Evolutionary conservation across 2,329 filamentous ascomycete species (phyloP).

Genomic region (Diaporthe sp.): DNA sequence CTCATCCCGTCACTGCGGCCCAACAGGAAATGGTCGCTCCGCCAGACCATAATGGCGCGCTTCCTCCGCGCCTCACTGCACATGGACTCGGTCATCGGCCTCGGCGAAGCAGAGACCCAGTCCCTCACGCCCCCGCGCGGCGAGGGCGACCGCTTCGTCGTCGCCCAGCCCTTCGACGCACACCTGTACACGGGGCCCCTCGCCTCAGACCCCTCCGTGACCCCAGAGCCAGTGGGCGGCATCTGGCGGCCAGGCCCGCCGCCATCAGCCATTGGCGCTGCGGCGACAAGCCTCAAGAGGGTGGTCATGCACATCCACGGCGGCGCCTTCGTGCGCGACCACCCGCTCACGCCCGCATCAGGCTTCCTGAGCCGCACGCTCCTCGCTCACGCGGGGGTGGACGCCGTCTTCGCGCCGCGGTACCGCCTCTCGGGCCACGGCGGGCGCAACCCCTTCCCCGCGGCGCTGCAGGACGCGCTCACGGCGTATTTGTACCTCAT

Average conservation of each 20-base stretch:
- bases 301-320: constrained; percentile 63
- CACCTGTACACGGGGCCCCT: constrained; percentile 39
- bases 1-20: constrained; percentile 39
- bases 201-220: constrained; percentile 5
- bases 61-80: constrained; percentile 13
- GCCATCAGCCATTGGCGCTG: background rate
- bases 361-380: constrained; percentile 18
- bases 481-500: constrained; percentile 60
- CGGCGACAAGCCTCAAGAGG: constrained; percentile 29
- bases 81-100: constrained; percentile 10
- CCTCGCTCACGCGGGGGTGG: constrained; percentile 47
- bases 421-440: constrained; percentile 60
- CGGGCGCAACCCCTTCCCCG: constrained; percentile 59
- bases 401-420: constrained; percentile 57
- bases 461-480: constrained; percentile 62
- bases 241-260: constrained; percentile 43
- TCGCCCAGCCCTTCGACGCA: constrained; percentile 61
- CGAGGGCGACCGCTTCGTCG: constrained; percentile 28
- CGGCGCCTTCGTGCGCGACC: constrained; percentile 60
- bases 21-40: constrained; percentile 35
- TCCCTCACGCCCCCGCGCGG: constrained; percentile 29
- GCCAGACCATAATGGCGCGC: constrained; percentile 34
- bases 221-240: constrained; percentile 40
- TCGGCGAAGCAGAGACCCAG: constrained; percentile 33
- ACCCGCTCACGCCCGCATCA: constrained; percentile 53